Evolutionary conservation across 352 stramenopile species (phyloP).

Genomic region (Poterioochromonas sp.): DNA sequence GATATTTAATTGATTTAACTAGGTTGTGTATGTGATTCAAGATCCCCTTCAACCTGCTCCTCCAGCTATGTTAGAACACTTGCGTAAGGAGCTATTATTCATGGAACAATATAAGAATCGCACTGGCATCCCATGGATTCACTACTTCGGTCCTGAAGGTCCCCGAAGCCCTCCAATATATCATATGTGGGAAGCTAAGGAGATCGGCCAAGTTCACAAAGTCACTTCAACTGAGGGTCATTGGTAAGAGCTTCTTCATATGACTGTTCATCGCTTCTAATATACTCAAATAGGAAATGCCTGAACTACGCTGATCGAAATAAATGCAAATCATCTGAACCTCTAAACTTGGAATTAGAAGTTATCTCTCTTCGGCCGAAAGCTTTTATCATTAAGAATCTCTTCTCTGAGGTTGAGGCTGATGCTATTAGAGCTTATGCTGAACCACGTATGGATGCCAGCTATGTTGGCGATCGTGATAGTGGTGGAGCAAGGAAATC

Average conservation of each 20-base stretch:
- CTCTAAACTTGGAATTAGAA: neutral
- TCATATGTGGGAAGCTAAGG: constrained; percentile 1
- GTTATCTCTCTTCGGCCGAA: neutral
- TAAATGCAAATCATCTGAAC: neutral
- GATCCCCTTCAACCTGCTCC: neutral
- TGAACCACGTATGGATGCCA: neutral
- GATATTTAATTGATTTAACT: too few species aligned
- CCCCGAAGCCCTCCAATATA: neutral
- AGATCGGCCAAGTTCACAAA: neutral
- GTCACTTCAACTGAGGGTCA: neutral
- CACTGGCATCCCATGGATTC: neutral
- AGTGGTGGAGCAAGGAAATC: neutral
- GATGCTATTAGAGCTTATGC: neutral
- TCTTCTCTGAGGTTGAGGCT: constrained; percentile 9
- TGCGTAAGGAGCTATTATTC: neutral
- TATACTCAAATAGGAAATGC: too few species aligned
- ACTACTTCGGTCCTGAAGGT: constrained; percentile 22
- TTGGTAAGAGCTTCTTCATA: neutral
- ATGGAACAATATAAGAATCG: neutral
- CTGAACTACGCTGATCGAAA: too few species aligned
- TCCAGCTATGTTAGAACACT: neutral
- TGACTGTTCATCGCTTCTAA: too few species aligned
- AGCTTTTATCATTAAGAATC: neutral
- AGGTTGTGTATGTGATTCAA: constrained; percentile 9
- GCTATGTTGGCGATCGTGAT: neutral